A percentile compares a stretch with the other conserved stretches of the same genome.
Evolutionary conservation across 257 asterid genomes (phyloP).

Genomic region (Nicotiana knightiana): DNA sequence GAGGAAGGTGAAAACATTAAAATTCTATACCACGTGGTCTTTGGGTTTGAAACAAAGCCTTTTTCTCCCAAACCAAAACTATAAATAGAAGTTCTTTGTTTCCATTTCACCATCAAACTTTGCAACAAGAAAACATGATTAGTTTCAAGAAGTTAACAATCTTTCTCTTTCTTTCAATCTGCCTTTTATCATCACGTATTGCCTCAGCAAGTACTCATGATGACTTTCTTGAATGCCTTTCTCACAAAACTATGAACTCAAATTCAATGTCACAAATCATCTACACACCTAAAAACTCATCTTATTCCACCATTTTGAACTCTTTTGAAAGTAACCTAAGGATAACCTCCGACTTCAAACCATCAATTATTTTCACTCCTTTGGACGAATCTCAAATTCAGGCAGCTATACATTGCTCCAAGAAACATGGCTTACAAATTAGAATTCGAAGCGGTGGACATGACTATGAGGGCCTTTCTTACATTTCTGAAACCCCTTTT

Average conservation of each 20-base stretch:
- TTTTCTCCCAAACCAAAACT: too few species aligned
- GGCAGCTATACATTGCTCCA: constrained; percentile 1
- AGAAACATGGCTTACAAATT: background rate
- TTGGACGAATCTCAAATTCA: background rate
- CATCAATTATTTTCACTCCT: constrained; percentile 1
- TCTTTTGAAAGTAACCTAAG: background rate
- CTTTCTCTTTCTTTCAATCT: background rate
- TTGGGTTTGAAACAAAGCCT: background rate
- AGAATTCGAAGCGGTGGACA: constrained; percentile 6
- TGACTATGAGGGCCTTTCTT: constrained; percentile 6
- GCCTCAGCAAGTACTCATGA: background rate
- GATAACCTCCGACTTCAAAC: background rate
- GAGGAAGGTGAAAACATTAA: background rate
- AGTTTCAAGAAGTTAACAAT: background rate
- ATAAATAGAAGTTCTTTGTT: background rate
- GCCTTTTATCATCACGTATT: background rate
- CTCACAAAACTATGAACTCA: background rate
- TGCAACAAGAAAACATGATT: background rate
- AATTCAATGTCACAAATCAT: background rate
- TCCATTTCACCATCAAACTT: background rate
- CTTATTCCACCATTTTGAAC: background rate
- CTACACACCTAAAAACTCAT: background rate
- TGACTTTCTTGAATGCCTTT: background rate
- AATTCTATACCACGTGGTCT: background rate
- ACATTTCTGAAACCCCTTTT: background rate